These are phyloP conservation scores for Colletotrichum siamense DNA, from an alignment of 2,329 filamentous ascomycete genomes.

Conservation along the genomic window DNA sequence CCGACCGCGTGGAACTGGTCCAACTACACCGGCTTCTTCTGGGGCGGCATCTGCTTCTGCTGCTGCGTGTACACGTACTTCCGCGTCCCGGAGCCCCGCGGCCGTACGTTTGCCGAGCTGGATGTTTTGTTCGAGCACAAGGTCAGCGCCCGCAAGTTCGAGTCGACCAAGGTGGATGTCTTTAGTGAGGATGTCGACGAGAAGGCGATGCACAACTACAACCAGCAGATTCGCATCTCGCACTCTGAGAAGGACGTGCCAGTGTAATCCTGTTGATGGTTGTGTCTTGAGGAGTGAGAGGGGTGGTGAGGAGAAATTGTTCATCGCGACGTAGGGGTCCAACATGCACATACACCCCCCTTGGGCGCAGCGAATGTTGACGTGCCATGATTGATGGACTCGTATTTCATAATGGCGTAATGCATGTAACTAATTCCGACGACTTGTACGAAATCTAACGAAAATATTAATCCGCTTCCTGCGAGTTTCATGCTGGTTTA, in stretches of 20 bases:
- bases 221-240: conserved; percentile 40
- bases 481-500: not conserved
- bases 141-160: conserved; percentile 76
- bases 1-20: conserved; percentile 86
- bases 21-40: conserved; percentile 89
- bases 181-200: conserved; percentile 55
- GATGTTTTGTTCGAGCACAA: conserved; percentile 82
- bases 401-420: conserved; percentile 7
- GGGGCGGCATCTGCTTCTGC: conserved; percentile 80
- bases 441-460: conserved; percentile 12
- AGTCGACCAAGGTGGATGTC: conserved; percentile 60
- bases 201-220: conserved; percentile 54
- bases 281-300: not conserved
- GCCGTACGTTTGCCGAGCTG: conserved; percentile 84
- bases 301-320: not conserved
- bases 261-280: not conserved
- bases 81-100: conserved; percentile 79
- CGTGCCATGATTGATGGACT: not conserved
- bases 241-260: conserved; percentile 29
- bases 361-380: not conserved
- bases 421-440: conserved; percentile 14
- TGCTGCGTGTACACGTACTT: conserved; percentile 86
- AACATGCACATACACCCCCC: not conserved
- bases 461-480: not conserved
- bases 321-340: not conserved